Evolutionary conservation across 164 flowering plant genomes (phyloP).

Genomic region (Umbilicus rupestris): DNA sequence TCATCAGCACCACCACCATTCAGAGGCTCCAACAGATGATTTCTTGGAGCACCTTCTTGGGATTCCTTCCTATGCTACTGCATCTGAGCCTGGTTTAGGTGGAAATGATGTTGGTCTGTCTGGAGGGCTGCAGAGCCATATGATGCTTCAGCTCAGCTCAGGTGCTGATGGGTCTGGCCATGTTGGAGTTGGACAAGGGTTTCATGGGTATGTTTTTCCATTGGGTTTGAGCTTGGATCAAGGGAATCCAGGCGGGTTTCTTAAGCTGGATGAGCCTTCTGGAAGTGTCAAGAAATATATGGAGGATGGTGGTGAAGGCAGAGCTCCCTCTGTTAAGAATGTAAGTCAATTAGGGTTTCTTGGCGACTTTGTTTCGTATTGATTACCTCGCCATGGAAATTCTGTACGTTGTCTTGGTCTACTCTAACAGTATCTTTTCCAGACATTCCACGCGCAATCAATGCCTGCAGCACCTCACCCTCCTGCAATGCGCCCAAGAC

Average conservation of each 20-base stretch:
- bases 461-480: constrained; percentile 59
- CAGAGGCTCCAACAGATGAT: constrained; percentile 59
- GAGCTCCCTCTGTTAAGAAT: constrained; percentile 36
- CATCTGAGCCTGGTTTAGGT: no score
- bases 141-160: constrained; percentile 72
- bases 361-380: neutral
- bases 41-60: constrained; percentile 78
- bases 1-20: constrained; percentile 41
- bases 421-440: constrained; percentile 10
- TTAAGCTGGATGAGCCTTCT: constrained; percentile 53
- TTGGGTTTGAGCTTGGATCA: constrained; percentile 78
- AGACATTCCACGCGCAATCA: constrained; percentile 74
- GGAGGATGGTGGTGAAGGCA: constrained; percentile 36
- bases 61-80: constrained; percentile 35
- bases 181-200: constrained; percentile 24
- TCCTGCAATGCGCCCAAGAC: constrained; percentile 84
- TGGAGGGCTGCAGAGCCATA: constrained; percentile 26
- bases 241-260: constrained; percentile 40
- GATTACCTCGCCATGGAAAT: neutral
- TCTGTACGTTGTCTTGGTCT: neutral
- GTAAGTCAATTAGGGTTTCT: constrained; percentile 16
- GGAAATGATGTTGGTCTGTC: constrained; percentile 25
- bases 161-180: constrained; percentile 33
- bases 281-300: constrained; percentile 61
- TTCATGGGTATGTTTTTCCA: constrained; percentile 46